A percentile compares a stretch with the other conserved stretches of the same genome.
phyloP scores from a whole-genome alignment of 768 basidiomycete species.

The Amylocystis lapponica region DNA sequence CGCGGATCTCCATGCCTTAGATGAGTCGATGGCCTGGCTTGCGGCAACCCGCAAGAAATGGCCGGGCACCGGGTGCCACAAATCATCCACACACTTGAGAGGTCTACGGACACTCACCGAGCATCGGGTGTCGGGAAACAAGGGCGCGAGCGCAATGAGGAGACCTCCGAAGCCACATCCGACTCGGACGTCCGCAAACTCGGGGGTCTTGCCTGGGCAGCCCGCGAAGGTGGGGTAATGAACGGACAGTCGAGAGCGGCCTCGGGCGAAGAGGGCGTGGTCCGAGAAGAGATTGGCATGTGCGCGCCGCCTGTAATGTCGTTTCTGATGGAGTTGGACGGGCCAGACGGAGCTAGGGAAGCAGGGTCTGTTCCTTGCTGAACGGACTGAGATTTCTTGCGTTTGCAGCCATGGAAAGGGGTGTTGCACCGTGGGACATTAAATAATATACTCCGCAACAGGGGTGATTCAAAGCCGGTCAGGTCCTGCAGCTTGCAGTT shows the following conservation, averaged over 20 bases:
- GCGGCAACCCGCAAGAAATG: not conserved
- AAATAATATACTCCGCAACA: too few relatives aligned
- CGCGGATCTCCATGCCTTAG: constrained; percentile 93
- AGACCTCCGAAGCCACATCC: constrained; percentile 98
- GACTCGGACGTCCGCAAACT: constrained; percentile 94
- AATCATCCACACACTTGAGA: not conserved
- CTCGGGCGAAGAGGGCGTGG: constrained; percentile 71
- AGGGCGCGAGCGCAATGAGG: constrained; percentile 79
- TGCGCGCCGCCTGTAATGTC: constrained; percentile 76
- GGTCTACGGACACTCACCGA: constrained; percentile 51
- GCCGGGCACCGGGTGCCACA: not conserved
- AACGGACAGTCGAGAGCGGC: constrained; percentile 64
- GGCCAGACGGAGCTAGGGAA: constrained; percentile 24
- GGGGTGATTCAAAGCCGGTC: too few relatives aligned
- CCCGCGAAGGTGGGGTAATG: constrained; percentile 74
- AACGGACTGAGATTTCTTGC: constrained; percentile 16
- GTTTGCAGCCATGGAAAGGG: too few relatives aligned
- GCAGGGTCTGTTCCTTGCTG: constrained; percentile 14
- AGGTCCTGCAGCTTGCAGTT: too few relatives aligned
- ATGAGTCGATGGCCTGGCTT: not conserved
- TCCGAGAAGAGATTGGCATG: constrained; percentile 87
- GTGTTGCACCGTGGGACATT: too few relatives aligned
- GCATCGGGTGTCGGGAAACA: constrained; percentile 87
- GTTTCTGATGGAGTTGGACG: constrained; percentile 47
- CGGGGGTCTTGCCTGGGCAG: constrained; percentile 63